A percentile compares a stretch with the other conserved stretches of the same genome.
Conservation (phyloP, 1,284 basidiomycete species). For the Ustilago nuda region DNA sequence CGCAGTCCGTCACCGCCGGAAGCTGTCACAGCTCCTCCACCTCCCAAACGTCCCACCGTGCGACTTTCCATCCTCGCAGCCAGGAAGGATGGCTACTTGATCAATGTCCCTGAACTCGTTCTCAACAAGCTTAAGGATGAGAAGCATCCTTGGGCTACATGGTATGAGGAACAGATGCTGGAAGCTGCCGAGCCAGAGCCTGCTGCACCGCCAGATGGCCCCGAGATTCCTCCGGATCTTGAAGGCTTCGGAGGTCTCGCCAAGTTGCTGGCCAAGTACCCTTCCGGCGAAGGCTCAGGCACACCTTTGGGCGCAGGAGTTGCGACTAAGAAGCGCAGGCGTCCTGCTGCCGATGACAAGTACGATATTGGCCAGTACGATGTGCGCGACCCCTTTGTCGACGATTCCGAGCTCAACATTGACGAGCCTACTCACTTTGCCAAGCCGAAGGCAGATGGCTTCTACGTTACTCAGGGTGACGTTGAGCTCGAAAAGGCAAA, state of each 20-base stretch:
- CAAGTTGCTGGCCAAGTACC: constrained; percentile 58
- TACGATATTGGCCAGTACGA: constrained; percentile 77
- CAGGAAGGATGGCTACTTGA: constrained; percentile 56
- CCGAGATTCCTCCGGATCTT: constrained; percentile 36
- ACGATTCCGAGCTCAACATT: constrained; percentile 90
- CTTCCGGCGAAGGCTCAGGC: constrained; percentile 19
- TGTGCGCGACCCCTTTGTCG: constrained; percentile 91
- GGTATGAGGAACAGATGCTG: constrained; percentile 56
- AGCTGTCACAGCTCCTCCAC: constrained; percentile 20
- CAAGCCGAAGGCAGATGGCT: constrained; percentile 93
- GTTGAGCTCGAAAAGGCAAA: constrained; percentile 63
- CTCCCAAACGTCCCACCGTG: constrained; percentile 41
- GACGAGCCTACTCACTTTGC: constrained; percentile 91
- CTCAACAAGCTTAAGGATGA: constrained; percentile 49
- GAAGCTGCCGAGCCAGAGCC: constrained; percentile 31
- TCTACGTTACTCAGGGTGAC: constrained; percentile 77
- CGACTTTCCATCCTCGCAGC: constrained; percentile 41
- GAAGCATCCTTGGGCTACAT: constrained; percentile 58
- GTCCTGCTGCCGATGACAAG: constrained; percentile 47
- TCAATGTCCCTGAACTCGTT: constrained; percentile 61
- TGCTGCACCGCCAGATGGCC: constrained; percentile 21
- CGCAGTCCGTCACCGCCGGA: constrained; percentile 40
- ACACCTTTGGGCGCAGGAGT: constrained; percentile 13
- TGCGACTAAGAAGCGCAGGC: constrained; percentile 45
- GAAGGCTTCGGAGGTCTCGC: constrained; percentile 55